A percentile compares a stretch with the other conserved stretches of the same genome.
These are phyloP conservation scores for Phytophthora multivora DNA, from an alignment of 352 stramenopile genomes.

Conservation along the genomic window DNA sequence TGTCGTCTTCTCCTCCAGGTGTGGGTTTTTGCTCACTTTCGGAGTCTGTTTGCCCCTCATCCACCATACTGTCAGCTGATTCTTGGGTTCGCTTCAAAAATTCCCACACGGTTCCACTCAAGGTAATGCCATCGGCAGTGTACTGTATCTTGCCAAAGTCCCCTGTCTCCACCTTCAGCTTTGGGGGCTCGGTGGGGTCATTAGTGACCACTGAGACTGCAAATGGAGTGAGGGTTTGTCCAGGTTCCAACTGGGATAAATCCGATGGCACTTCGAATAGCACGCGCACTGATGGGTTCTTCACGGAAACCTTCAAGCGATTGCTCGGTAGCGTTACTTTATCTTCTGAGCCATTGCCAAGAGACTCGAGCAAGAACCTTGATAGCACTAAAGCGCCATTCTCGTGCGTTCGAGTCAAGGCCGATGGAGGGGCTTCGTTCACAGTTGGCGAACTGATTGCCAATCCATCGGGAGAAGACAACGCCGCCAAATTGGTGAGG, in stretches of 20 bases:
- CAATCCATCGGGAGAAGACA: conserved; percentile 28
- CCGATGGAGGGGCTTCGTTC: conserved; percentile 4
- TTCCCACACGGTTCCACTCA: conserved; percentile 56
- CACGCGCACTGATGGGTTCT: conserved; percentile 62
- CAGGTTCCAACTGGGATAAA: conserved; percentile 39
- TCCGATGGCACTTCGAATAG: conserved; percentile 69
- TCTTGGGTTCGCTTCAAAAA: conserved; percentile 46
- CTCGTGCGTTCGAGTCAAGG: conserved; percentile 49
- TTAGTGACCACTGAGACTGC: conserved; percentile 54
- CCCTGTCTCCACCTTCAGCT: conserved; percentile 60
- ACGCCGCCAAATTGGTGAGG: conserved; percentile 49
- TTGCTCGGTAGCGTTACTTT: conserved; percentile 36
- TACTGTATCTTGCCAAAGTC: conserved; percentile 77
- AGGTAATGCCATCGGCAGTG: conserved; percentile 54
- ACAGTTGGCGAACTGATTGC: conserved; percentile 1
- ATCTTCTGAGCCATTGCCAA: conserved; percentile 3
- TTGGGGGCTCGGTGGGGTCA: conserved; percentile 40
- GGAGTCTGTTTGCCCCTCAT: not conserved
- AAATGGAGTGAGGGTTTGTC: conserved; percentile 56
- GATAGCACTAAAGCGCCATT: conserved; percentile 63
- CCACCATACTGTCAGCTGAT: conserved; percentile 20
- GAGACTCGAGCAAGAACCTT: conserved; percentile 47
- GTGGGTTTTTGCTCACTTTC: not conserved
- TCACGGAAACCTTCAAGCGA: conserved; percentile 62
- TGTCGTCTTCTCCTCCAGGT: conserved; percentile 8